These are phyloP conservation scores for Umbelopsis sp. DNA, from an alignment of 192 early-diverging fungal species.

Conservation along the genomic window DNA sequence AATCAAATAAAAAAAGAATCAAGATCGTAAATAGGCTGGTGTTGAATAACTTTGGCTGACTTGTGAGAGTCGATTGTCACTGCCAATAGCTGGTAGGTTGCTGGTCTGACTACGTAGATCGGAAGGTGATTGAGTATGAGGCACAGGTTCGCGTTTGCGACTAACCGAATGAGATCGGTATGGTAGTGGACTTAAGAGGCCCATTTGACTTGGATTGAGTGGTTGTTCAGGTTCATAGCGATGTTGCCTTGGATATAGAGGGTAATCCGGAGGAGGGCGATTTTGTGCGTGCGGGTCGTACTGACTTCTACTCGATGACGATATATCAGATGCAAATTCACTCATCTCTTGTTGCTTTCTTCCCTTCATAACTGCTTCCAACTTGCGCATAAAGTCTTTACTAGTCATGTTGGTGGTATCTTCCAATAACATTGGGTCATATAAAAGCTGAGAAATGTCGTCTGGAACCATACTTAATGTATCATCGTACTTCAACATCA, in stretches of 20 bases:
- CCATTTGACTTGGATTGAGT: neutral
- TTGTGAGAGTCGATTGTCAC: neutral
- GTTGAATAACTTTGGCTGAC: neutral
- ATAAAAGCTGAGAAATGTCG: slow-evolving; percentile 22
- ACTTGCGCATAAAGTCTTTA: slow-evolving; percentile 24
- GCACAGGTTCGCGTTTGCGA: neutral
- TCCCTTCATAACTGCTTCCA: slow-evolving; percentile 26
- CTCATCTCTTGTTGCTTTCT: neutral
- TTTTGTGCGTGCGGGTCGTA: slow-evolving; percentile 17
- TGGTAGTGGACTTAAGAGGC: neutral
- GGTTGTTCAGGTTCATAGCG: slow-evolving; percentile 8
- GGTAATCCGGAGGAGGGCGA: neutral
- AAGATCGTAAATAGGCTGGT: neutral
- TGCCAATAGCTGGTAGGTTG: neutral
- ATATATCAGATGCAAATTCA: neutral
- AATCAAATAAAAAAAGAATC: neutral
- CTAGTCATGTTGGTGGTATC: slow-evolving; percentile 17
- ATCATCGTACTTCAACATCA: slow-evolving; percentile 64
- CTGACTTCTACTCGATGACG: neutral
- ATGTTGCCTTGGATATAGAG: slow-evolving; percentile 3
- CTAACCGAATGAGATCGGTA: neutral
- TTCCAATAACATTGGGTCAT: slow-evolving; percentile 29
- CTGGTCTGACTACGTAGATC: neutral
- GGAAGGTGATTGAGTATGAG: neutral
- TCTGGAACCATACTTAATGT: slow-evolving; percentile 56